Base-by-base conservation (phyloP, 352 stramenopile species). In the Globisporangium heterothallicum region DNA sequence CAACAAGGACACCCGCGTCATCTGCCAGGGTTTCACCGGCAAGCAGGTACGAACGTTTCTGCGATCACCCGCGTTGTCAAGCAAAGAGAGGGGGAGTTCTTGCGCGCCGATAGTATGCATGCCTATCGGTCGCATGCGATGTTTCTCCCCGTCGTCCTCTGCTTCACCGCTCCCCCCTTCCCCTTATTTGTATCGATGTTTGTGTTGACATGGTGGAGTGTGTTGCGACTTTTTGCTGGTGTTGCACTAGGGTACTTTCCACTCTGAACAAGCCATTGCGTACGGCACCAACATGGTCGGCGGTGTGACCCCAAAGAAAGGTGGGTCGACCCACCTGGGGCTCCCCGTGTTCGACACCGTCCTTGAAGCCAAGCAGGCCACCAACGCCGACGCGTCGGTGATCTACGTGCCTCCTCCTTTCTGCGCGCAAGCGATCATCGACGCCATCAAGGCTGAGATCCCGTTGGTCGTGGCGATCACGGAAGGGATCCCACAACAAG, bases 201-300 rank as follows among this genome's bases (percentile, higher is more conserved):
- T 25, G 32, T 16, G 41, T 38, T 26, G n/a, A n/a, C 16, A 13
- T 4, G 10, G 2, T 8, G 12, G 30, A 8, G 30, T 36, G 26
- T 43, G 22, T 43, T 51, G 36, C n/a, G n/a, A n/a, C n/a, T n/a
- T n/a, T n/a, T n/a, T n/a, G n/a, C n/a, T n/a, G n/a, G n/a, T n/a
- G n/a, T n/a, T n/a, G n/a, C n/a, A n/a, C n/a, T 43, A 96, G 80
- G 97, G 97, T 49, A 99, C 97, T 35, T 99, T 99, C 72, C 97
- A 99, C 77, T 97, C 85, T 58, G 73, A 98, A 59, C 97, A 99
- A 74, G 97, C 97, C 40, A 99, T 99, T 60, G 97, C 96, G 48
- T 99, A 99, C 69, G 97, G 97, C 60, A 99, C 97, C 51, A 98
- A 99, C 45, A 98, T 99, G 91, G 97, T 99, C 42, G 97, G 97